phyloP scores from a whole-genome alignment of 2,329 filamentous ascomycete species.

The Fusarium napiforme region DNA sequence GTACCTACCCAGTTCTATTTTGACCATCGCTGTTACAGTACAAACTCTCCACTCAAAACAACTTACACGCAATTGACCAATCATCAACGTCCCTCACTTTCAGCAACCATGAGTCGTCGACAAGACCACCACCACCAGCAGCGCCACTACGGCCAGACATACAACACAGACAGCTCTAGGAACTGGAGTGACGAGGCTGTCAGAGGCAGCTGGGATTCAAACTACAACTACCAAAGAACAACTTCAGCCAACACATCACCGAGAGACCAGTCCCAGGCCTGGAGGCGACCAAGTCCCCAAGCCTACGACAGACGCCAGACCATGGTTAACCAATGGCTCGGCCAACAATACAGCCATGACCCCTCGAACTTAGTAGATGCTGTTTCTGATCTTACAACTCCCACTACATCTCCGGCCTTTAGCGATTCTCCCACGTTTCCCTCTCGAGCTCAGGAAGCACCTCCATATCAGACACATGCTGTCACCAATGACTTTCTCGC shows the following conservation, averaged over 20 bases:
- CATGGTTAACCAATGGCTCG: slow-evolving; percentile 43
- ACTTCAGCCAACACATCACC: slow-evolving; percentile 34
- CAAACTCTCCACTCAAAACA: not conserved
- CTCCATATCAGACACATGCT: slow-evolving; percentile 22
- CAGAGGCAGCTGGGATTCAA: slow-evolving; percentile 43
- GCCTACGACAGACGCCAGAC: slow-evolving; percentile 35
- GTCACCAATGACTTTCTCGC: slow-evolving; percentile 28
- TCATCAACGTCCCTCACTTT: slow-evolving; percentile 8
- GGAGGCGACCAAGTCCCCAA: slow-evolving; percentile 24
- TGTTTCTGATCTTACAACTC: slow-evolving; percentile 40
- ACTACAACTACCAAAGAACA: slow-evolving; percentile 37
- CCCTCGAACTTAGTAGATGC: slow-evolving; percentile 27
- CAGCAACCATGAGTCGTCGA: slow-evolving; percentile 38
- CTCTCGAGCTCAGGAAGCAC: slow-evolving; percentile 17
- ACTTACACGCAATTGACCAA: slow-evolving; percentile 26
- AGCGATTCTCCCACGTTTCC: slow-evolving; percentile 44
- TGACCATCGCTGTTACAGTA: not conserved
- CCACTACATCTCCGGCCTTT: slow-evolving; percentile 41
- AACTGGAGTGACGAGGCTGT: slow-evolving; percentile 46
- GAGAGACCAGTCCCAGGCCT: slow-evolving; percentile 31
- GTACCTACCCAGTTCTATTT: not conserved
- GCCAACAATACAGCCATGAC: slow-evolving; percentile 37
- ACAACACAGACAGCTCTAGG: slow-evolving; percentile 39
- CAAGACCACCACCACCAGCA: slow-evolving; percentile 12
- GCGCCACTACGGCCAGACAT: slow-evolving; percentile 10